phyloP scores from a whole-genome alignment of 2,329 filamentous ascomycete genomes.

The Sporothrix pseudoabietina region DNA sequence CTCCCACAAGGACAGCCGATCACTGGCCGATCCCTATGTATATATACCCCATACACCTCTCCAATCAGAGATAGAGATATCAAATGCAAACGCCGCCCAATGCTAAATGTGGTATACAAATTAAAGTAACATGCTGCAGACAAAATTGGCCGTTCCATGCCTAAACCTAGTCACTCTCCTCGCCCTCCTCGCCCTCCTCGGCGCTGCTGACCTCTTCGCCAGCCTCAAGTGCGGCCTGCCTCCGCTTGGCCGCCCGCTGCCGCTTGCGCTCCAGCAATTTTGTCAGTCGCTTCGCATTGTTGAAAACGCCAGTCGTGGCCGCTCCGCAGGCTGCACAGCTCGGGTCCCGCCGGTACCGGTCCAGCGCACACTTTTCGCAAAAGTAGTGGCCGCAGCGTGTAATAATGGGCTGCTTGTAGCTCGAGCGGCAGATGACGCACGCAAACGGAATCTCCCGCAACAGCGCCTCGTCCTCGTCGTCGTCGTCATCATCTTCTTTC shows the following conservation, averaged over 20 bases:
- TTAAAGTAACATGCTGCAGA: background rate
- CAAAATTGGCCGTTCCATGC: background rate
- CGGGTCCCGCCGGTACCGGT: conserved; percentile 83
- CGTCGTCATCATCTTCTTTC: conserved; percentile 47
- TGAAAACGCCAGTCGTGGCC: conserved; percentile 84
- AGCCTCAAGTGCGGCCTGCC: conserved; percentile 55
- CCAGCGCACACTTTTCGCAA: conserved; percentile 85
- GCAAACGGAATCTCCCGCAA: conserved; percentile 85
- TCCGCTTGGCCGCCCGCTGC: conserved; percentile 60
- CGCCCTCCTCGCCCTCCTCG: conserved; percentile 49
- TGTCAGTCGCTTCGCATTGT: conserved; percentile 78
- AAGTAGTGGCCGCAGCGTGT: conserved; percentile 97
- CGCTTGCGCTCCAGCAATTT: conserved; percentile 76
- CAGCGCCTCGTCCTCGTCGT: conserved; percentile 66
- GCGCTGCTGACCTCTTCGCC: conserved; percentile 54
- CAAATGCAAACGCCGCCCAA: conserved; percentile 27
- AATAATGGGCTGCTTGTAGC: conserved; percentile 77
- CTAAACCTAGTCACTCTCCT: conserved; percentile 25
- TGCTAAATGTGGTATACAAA: conserved; percentile 6
- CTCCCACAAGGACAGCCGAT: background rate
- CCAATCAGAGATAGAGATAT: background rate
- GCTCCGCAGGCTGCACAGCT: conserved; percentile 82
- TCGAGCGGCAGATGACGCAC: conserved; percentile 80
- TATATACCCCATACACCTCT: conserved; percentile 10
- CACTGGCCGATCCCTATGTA: background rate